Evolutionary conservation across 2,329 filamentous ascomycete species (phyloP), one percentile per base, ranked within the genome.

Genomic region (Endothia cerciana): DNA sequence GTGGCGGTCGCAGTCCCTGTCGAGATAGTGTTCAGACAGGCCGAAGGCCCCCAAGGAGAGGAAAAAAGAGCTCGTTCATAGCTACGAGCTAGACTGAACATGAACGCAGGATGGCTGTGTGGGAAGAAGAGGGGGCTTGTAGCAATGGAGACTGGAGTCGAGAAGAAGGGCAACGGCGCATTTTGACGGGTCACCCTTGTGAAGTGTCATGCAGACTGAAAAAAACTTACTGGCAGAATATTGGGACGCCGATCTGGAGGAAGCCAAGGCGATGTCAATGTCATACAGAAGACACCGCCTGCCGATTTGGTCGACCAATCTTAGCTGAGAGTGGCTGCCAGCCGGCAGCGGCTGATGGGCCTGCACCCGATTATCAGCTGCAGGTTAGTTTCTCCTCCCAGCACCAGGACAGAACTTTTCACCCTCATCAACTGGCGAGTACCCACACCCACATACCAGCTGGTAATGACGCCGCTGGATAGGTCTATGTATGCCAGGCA

Each of bases 1-100:
- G 28, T 17, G 19, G 11, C 10, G 4, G 8, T 41, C 19, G 60
- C 17, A 15, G 22, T 25, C 33, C 33, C 30, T 36, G 36, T 41
- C 33, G 47, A 28, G 57, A 33, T 22, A 17, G 56, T 8, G 36
- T n/a, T 63, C 57, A 64, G 61, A 30, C 57, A 47, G 64, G 64
- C 45, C 3, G 33, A 17, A 28, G 66, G 64, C 43, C 59, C 64
- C 57, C 57, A 30, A 7, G 60, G 33, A 4, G 40, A 19, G 58
- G 49, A 33, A 15, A 57, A 30, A 17, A 66, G 60, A 55, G 64
- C 60, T 64, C 64, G 65, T 59, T 61, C 66, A 68, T 66, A 43
- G 38, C 51, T 38, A 45, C 61, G 60, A 47, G 43, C 41, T 63
- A 64, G 33, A 8, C 19, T 57, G 51, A 68, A 68, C 66, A 68